A percentile compares a stretch with the other conserved stretches of the same genome.
Evolutionary conservation across 2,329 filamentous ascomycete genomes (phyloP).

Genomic region (Xylogone sp.): DNA sequence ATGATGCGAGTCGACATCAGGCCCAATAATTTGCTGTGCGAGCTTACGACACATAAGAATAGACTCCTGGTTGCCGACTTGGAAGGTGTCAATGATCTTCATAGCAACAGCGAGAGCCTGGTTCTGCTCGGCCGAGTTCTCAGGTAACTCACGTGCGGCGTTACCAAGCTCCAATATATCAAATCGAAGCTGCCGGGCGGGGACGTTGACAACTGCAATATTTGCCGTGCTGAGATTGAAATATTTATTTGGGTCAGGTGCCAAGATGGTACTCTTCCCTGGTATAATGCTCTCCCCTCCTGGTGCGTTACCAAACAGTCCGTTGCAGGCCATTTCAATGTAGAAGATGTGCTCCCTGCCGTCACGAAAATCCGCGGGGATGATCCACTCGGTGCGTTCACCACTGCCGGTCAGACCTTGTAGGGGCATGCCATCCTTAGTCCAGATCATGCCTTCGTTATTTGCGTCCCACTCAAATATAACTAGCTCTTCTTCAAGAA

Average conservation of each 20-base stretch:
- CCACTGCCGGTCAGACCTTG: conserved; percentile 90
- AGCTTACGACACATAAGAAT: conserved; percentile 79
- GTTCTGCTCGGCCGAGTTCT: conserved; percentile 85
- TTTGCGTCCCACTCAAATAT: conserved; percentile 95
- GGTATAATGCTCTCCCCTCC: conserved; percentile 85
- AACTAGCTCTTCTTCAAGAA: conserved; percentile 74
- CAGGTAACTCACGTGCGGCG: conserved; percentile 85
- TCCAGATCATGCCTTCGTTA: conserved; percentile 94
- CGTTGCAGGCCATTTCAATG: conserved; percentile 97
- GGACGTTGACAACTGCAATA: conserved; percentile 84
- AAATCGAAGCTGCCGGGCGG: conserved; percentile 77
- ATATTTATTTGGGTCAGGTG: conserved; percentile 79
- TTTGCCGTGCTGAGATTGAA: conserved; percentile 74
- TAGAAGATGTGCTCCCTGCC: conserved; percentile 87
- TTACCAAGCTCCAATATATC: conserved; percentile 97
- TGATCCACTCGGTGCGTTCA: conserved; percentile 86
- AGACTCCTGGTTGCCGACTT: conserved; percentile 72
- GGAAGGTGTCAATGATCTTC: conserved; percentile 85
- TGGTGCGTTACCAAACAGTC: conserved; percentile 93
- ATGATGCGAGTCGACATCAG: conserved; percentile 73
- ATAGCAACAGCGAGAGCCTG: conserved; percentile 80
- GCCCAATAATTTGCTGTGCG: conserved; percentile 76
- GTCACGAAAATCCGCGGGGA: conserved; percentile 77
- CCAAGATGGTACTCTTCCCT: too few relatives aligned
- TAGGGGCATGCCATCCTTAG: conserved; percentile 79